phyloP scores from a whole-genome alignment of 2,329 filamentous ascomycete genomes.

The Trichoderma cornu-damae region DNA sequence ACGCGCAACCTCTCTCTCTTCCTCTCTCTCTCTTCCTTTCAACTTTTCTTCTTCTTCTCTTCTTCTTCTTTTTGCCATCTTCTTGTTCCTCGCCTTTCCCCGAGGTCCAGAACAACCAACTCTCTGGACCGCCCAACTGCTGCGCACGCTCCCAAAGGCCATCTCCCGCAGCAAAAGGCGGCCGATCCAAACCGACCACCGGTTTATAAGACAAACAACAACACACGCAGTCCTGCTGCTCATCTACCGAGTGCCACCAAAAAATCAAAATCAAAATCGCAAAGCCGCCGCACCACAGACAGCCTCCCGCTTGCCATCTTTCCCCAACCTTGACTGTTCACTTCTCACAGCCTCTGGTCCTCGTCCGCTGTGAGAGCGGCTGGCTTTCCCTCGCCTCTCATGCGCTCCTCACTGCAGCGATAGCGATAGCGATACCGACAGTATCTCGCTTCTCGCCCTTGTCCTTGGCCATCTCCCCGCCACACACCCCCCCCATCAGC shows the following conservation, averaged over 20 bases:
- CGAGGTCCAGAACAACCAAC: not conserved
- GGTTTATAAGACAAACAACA: not conserved
- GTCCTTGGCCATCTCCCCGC: not conserved
- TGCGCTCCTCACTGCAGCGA: not conserved
- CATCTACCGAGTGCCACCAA: not conserved
- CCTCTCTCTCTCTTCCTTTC: not conserved
- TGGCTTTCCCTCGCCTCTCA: conserved; percentile 13
- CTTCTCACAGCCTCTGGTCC: not conserved
- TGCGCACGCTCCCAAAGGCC: not conserved
- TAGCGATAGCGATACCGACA: not conserved
- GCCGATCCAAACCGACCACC: not conserved
- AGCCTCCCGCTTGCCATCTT: not conserved
- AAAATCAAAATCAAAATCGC: not conserved
- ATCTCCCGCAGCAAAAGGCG: not conserved
- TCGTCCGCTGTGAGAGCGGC: conserved; percentile 12
- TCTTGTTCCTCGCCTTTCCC: not conserved
- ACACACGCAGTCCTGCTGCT: conserved; percentile 1
- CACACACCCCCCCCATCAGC: not conserved
- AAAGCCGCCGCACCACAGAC: not conserved
- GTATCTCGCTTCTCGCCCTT: not conserved
- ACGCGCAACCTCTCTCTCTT: not conserved
- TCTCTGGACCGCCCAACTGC: not conserved
- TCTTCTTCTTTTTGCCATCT: no score
- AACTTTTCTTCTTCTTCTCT: not conserved
- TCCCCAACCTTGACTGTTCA: not conserved